Evolutionary conservation across 2,329 filamentous ascomycete genomes (phyloP).

Genomic region (Diaporthe ampelina): DNA sequence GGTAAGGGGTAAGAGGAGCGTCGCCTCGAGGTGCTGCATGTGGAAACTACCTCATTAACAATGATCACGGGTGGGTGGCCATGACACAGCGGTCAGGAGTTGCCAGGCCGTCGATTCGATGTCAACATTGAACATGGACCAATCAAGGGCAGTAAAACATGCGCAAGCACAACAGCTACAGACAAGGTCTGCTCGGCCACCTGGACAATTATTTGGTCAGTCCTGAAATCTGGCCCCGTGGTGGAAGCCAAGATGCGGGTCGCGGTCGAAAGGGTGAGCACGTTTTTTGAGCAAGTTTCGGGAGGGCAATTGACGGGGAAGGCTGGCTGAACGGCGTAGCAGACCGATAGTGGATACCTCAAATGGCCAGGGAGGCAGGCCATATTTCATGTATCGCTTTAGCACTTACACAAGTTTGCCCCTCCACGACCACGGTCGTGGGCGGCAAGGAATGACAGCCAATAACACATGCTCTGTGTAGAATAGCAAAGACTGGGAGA

Average conservation of each 20-base stretch:
- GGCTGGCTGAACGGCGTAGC: neutral
- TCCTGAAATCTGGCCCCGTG: conserved; percentile 7
- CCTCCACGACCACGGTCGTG: neutral
- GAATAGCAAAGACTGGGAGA: neutral
- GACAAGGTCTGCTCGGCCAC: conserved; percentile 6
- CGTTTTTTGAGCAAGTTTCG: conserved; percentile 38
- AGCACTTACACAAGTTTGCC: conserved; percentile 17
- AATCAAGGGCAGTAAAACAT: conserved; percentile 25
- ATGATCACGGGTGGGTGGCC: neutral
- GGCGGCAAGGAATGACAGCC: neutral
- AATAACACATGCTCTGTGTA: neutral
- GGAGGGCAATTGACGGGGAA: neutral
- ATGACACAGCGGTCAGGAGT: conserved; percentile 19
- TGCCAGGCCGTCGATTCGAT: neutral
- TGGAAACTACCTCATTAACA: conserved; percentile 31
- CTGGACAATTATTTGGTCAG: conserved; percentile 9
- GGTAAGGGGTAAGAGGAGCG: neutral
- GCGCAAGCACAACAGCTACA: conserved; percentile 16
- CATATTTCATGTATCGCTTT: neutral
- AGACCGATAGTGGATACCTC: conserved; percentile 14
- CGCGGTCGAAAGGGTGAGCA: conserved; percentile 21
- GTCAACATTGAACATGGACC: neutral
- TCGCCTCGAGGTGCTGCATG: neutral
- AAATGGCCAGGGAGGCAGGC: fast-evolving
- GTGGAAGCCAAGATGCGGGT: conserved; percentile 30